Percentiles rank a stretch among this genome's conserved stretches.
phyloP scores from a whole-genome alignment of 2,329 filamentous ascomycete species.

The Cladosporium oxysporum region DNA sequence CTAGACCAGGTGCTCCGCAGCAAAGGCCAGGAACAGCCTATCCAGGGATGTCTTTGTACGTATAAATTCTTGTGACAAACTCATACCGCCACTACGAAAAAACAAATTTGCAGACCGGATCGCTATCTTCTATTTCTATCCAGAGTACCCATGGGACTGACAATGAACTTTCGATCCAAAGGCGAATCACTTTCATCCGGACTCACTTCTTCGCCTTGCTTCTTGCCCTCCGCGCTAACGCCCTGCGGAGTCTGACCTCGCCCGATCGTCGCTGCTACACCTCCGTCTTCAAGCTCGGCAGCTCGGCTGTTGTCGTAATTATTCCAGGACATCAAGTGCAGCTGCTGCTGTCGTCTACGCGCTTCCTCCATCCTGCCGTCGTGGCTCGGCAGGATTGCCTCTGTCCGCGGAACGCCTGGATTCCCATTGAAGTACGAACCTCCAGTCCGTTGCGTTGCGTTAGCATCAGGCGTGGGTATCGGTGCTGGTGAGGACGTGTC shows the following conservation, averaged over 20 bases:
- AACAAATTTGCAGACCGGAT: no score
- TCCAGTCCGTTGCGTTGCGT: background rate
- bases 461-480: background rate
- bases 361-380: conserved; percentile 16
- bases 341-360: conserved; percentile 23
- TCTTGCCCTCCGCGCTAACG: conserved; percentile 16
- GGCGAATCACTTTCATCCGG: conserved; percentile 21
- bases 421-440: conserved; percentile 17
- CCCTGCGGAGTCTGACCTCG: conserved; percentile 2
- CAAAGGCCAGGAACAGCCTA: background rate
- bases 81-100: background rate
- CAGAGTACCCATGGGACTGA: conserved; percentile 24
- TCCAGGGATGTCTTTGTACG: background rate
- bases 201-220: conserved; percentile 20
- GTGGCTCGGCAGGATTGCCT: background rate
- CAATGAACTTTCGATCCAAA: conserved; percentile 20
- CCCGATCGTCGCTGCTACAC: conserved; percentile 6
- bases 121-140: background rate
- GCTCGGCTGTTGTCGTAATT: conserved; percentile 24
- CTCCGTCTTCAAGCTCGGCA: background rate
- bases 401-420: conserved; percentile 24
- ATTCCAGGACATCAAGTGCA: conserved; percentile 31
- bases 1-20: background rate
- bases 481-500: conserved; percentile 23
- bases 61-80: background rate